Conservation (phyloP, 352 stramenopile genomes). For the Aphanomyces cochlioides region DNA sequence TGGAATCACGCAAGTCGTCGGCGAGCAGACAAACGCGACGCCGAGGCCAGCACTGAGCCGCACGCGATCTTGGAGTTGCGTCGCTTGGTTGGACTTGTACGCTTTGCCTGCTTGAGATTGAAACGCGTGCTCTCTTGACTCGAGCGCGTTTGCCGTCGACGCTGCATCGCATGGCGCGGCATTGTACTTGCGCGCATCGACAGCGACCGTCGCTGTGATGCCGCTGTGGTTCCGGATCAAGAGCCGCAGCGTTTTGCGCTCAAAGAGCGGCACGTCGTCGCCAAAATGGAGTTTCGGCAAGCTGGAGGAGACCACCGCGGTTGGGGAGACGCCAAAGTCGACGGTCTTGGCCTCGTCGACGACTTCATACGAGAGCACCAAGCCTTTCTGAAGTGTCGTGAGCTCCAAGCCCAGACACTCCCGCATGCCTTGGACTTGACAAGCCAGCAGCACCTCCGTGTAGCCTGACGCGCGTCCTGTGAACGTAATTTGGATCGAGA, state of each 20-base stretch:
- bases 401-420: constrained; percentile 64
- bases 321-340: constrained; percentile 44
- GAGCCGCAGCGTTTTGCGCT: constrained; percentile 46
- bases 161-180: constrained; percentile 14
- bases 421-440: constrained; percentile 52
- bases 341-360: constrained; percentile 14
- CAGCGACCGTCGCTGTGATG: constrained; percentile 56
- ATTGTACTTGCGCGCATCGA: constrained; percentile 60
- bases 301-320: constrained; percentile 34
- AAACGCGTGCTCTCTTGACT: constrained; percentile 43
- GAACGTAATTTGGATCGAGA: constrained; percentile 49
- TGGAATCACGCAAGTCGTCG: constrained; percentile 38
- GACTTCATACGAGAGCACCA: constrained; percentile 76
- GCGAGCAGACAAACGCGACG: constrained; percentile 49
- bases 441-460: constrained; percentile 57
- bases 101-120: constrained; percentile 50
- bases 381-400: constrained; percentile 60
- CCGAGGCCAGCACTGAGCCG: constrained; percentile 49
- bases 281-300: constrained; percentile 63
- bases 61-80: constrained; percentile 46
- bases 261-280: constrained; percentile 51
- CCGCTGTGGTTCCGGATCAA: constrained; percentile 76
- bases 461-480: constrained; percentile 47
- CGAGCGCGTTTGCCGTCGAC: constrained; percentile 43
- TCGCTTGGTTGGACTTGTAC: constrained; percentile 44